Percentiles rank a stretch among this genome's conserved stretches.
These are phyloP conservation scores for Trichoderma guizhouense DNA, from an alignment of 2,329 filamentous ascomycete species.

Conservation along the genomic window DNA sequence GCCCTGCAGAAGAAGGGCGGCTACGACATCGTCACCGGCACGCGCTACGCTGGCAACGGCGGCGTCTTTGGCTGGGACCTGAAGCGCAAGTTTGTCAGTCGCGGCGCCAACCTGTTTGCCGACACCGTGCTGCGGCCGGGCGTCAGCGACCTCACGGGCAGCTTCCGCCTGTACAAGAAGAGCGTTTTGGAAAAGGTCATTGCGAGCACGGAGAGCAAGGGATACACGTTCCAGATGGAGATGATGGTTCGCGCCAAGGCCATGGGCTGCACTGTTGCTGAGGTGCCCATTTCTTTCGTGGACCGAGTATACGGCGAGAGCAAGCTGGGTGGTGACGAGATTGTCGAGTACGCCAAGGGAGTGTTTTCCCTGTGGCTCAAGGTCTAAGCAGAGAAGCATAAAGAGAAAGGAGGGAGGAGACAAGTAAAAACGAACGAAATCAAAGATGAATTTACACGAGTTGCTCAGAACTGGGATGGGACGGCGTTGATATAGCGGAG, in stretches of 20 bases:
- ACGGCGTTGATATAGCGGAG: conserved; percentile 26
- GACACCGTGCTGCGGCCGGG: conserved; percentile 91
- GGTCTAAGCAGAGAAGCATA: conserved; percentile 47
- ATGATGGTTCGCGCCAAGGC: conserved; percentile 97
- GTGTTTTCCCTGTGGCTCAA: conserved; percentile 75
- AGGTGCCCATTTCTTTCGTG: conserved; percentile 95
- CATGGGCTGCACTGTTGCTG: conserved; percentile 89
- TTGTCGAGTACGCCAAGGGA: conserved; percentile 92
- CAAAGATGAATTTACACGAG: conserved; percentile 17
- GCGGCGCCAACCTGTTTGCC: conserved; percentile 91
- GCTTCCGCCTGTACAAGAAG: conserved; percentile 93
- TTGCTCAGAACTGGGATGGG: conserved; percentile 14
- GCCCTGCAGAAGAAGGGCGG: conserved; percentile 69
- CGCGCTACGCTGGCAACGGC: conserved; percentile 82
- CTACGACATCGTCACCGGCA: conserved; percentile 97
- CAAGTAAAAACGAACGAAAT: conserved; percentile 18
- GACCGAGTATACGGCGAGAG: conserved; percentile 93
- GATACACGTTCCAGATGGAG: conserved; percentile 99
- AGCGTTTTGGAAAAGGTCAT: conserved; percentile 87
- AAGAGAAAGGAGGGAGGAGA: background rate
- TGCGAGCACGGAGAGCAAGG: conserved; percentile 85
- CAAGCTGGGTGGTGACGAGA: conserved; percentile 92
- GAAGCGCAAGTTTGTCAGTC: conserved; percentile 78
- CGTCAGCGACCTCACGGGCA: conserved; percentile 92
- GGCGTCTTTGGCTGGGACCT: conserved; percentile 97